phyloP scores from a whole-genome alignment of 108 stramenopile species.

The Tribonema minus region DNA sequence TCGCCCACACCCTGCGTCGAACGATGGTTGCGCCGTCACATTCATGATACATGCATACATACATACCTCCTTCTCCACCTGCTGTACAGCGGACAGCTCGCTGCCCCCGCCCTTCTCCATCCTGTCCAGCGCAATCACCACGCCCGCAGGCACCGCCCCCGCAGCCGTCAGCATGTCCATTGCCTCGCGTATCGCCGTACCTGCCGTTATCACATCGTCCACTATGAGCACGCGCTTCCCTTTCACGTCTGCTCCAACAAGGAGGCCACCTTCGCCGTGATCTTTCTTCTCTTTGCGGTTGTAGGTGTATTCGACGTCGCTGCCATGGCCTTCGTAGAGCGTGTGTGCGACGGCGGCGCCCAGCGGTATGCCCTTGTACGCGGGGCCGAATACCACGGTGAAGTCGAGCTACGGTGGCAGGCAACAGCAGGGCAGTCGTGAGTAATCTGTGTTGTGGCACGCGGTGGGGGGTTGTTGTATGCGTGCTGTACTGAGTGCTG shows the following conservation, averaged over 20 bases:
- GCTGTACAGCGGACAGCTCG: constrained; percentile 13
- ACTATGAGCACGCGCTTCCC: constrained; percentile 87
- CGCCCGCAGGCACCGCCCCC: constrained; percentile 79
- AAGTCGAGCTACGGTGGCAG: constrained; percentile 59
- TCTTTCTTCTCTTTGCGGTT: constrained; percentile 99
- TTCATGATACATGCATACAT: background rate
- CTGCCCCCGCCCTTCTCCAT: constrained; percentile 52
- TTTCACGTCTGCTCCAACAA: constrained; percentile 84
- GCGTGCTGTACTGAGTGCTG: too few relatives aligned
- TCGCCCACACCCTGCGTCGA: background rate
- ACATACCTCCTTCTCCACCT: constrained; percentile 5
- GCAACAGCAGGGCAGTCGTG: background rate
- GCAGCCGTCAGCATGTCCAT: constrained; percentile 68
- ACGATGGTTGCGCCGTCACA: background rate
- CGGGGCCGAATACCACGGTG: constrained; percentile 95
- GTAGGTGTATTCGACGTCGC: constrained; percentile 81
- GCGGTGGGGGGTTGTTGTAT: too few relatives aligned
- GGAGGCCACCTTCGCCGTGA: constrained; percentile 92
- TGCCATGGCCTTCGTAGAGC: constrained; percentile 72
- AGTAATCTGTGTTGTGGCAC: too few relatives aligned
- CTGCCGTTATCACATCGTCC: constrained; percentile 98
- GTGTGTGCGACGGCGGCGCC: constrained; percentile 84
- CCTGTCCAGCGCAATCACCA: constrained; percentile 89
- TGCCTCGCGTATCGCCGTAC: constrained; percentile 93
- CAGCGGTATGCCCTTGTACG: constrained; percentile 99